Evolutionary conservation across 2,329 filamentous ascomycete species (phyloP).

Genomic region (Bipolaris cookei): DNA sequence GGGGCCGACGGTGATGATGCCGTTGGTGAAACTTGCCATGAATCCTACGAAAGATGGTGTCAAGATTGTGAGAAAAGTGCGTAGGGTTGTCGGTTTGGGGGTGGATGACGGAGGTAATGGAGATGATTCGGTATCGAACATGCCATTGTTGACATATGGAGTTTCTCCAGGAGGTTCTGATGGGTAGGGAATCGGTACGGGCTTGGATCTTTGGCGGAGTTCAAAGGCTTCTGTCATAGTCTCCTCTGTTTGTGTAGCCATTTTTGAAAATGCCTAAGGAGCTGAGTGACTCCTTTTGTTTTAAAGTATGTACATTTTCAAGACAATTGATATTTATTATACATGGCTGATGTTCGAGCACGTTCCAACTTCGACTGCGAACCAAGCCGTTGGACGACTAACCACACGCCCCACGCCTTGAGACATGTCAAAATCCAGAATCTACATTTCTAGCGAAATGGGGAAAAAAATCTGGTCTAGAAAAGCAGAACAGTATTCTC

Average conservation of each 20-base stretch:
- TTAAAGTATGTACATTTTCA: too few relatives aligned
- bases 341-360: neutral
- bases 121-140: constrained; percentile 7
- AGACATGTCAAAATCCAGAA: neutral
- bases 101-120: neutral
- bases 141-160: neutral
- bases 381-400: neutral
- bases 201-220: constrained; percentile 2
- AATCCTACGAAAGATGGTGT: constrained; percentile 34
- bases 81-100: neutral
- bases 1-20: constrained; percentile 52
- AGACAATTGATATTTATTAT: neutral
- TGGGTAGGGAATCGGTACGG: neutral
- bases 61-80: constrained; percentile 15
- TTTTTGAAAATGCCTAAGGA: neutral
- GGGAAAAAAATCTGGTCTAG: neutral
- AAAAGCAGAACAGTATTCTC: too few relatives aligned
- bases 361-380: neutral
- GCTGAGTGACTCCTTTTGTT: neutral
- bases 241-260: constrained; percentile 7
- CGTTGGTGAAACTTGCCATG: constrained; percentile 44
- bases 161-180: neutral
- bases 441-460: neutral
- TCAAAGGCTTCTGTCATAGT: constrained; percentile 1
- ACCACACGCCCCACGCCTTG: neutral